Percentiles rank a stretch among this genome's conserved stretches.
Conservation (phyloP, 2,329 filamentous ascomycete genomes). For the Aspergillus sp. region DNA sequence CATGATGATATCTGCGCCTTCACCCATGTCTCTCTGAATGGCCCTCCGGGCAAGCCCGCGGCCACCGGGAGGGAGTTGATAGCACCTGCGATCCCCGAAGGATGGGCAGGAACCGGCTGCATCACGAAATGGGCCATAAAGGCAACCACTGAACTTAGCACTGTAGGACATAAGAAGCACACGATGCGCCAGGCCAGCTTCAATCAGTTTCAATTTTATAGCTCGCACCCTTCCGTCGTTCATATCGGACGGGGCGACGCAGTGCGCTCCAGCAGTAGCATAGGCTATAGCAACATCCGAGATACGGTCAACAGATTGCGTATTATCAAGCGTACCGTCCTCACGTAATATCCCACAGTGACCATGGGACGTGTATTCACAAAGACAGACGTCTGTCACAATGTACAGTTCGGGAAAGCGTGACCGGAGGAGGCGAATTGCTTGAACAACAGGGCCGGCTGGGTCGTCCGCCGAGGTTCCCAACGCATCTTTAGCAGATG, state of each 20-base stretch:
- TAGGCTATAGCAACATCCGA: conserved; percentile 98
- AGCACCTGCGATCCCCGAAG: conserved; percentile 94
- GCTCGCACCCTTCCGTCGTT: conserved; percentile 96
- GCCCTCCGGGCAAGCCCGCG: conserved; percentile 88
- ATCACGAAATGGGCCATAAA: conserved; percentile 97
- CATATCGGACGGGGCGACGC: conserved; percentile 97
- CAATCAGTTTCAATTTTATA: conserved; percentile 97
- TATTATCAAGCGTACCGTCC: conserved; percentile 90
- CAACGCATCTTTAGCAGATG: conserved; percentile 82
- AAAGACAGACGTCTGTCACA: conserved; percentile 89
- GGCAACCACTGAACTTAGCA: conserved; percentile 93
- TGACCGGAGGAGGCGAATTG: conserved; percentile 79
- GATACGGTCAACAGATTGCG: conserved; percentile 88
- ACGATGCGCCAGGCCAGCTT: conserved; percentile 87
- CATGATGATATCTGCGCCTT: conserved; percentile 98
- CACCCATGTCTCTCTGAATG: conserved; percentile 83
- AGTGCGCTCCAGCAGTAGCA: conserved; percentile 92
- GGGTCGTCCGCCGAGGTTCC: conserved; percentile 93
- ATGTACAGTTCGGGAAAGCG: conserved; percentile 91
- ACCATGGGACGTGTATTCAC: conserved; percentile 97
- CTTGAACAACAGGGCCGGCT: conserved; percentile 83
- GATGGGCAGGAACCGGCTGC: conserved; percentile 87
- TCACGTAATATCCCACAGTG: conserved; percentile 96
- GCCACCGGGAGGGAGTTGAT: conserved; percentile 91
- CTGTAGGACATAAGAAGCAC: conserved; percentile 96